Evolutionary conservation across 2,329 filamentous ascomycete genomes (phyloP).

Genomic region (Hypoxylon sp.): DNA sequence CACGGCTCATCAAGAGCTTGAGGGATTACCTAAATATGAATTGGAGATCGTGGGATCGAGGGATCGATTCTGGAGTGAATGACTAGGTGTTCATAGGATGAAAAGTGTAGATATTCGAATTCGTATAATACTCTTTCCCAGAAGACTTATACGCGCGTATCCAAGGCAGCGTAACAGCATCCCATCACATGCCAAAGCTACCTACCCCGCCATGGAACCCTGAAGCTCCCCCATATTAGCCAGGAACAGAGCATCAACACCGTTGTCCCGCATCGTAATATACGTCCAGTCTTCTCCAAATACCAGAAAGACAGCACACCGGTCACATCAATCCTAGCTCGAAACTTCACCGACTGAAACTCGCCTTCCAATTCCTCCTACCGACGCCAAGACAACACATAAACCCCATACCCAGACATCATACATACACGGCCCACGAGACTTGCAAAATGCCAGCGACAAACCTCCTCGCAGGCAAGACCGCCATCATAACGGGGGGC

Average conservation of each 20-base stretch:
- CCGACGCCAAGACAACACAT: conserved; percentile 6
- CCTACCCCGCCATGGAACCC: conserved; percentile 31
- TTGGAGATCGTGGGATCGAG: conserved; percentile 21
- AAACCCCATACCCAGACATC: conserved; percentile 9
- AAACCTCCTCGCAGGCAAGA: conserved; percentile 77
- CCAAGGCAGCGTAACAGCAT: conserved; percentile 5
- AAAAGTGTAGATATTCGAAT: not conserved
- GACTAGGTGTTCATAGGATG: not conserved
- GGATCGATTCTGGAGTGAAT: not conserved
- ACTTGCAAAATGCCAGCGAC: conserved; percentile 57
- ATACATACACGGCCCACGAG: not conserved
- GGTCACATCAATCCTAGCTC: conserved; percentile 9
- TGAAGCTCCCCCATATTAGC: conserved; percentile 14
- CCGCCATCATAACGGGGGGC: conserved; percentile 87
- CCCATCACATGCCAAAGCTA: conserved; percentile 30
- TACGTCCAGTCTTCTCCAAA: conserved; percentile 3
- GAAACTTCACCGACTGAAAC: conserved; percentile 15
- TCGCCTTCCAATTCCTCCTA: conserved; percentile 23
- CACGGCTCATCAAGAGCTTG: conserved; percentile 2
- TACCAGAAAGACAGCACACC: conserved; percentile 10
- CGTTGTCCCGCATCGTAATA: conserved; percentile 3
- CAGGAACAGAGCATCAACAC: conserved; percentile 12
- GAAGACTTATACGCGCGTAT: not conserved
- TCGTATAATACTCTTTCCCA: conserved; percentile 2
- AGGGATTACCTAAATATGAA: not conserved